These are phyloP conservation scores for Trypanosoma mega DNA, from an alignment of 208 protist species.

Conservation along the genomic window DNA sequence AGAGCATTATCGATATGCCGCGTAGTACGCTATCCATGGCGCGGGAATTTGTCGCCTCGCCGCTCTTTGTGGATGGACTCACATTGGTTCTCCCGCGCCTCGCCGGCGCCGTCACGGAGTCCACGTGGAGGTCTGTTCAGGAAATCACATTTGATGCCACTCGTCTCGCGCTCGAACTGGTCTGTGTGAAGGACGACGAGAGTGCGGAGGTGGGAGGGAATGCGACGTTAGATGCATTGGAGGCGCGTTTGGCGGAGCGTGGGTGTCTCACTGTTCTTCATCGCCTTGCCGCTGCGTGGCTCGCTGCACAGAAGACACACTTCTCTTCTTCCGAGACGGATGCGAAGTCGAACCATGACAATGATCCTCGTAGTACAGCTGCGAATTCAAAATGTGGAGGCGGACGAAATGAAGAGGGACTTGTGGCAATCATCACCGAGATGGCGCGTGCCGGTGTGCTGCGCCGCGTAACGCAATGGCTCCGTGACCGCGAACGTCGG, in stretches of 20 bases:
- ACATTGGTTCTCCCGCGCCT: conserved; percentile 31
- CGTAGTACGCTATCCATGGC: conserved; percentile 36
- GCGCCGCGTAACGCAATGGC: conserved; percentile 27
- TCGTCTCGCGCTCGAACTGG: conserved; percentile 21
- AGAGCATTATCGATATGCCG: conserved; percentile 54
- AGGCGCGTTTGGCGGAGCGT: conserved; percentile 5
- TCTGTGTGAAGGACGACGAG: conserved; percentile 10
- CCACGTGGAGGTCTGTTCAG: conserved; percentile 28
- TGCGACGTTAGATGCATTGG: background rate
- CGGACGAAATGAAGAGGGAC: conserved; percentile 3
- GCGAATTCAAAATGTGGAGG: background rate
- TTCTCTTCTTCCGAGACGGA: no score
- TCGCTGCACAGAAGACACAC: conserved; percentile 19
- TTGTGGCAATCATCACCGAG: conserved; percentile 25
- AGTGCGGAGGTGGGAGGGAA: conserved; percentile 8
- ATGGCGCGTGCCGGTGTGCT: conserved; percentile 23
- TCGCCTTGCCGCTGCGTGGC: conserved; percentile 47
- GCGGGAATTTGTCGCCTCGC: conserved; percentile 64
- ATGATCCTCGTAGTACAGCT: no score
- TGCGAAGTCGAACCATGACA: no score
- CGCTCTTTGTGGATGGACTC: conserved; percentile 72
- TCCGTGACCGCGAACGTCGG: conserved; percentile 24
- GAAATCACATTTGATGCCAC: conserved; percentile 26
- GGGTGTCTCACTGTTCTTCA: conserved; percentile 49
- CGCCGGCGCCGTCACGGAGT: conserved; percentile 31